phyloP scores from a whole-genome alignment of 768 basidiomycete species.

The Collybiopsis confluens region DNA sequence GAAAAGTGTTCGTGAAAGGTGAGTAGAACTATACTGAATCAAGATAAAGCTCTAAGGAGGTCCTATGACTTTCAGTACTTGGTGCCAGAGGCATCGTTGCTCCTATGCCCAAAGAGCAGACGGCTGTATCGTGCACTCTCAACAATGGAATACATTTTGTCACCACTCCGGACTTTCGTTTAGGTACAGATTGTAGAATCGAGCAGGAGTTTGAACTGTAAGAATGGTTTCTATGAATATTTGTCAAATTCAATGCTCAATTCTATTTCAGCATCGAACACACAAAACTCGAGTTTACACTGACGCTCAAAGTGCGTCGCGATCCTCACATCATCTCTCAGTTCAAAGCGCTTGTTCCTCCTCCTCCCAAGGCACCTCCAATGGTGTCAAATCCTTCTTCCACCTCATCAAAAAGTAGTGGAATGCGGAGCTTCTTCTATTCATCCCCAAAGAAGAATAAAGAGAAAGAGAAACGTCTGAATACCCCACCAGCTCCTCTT shows the following conservation, averaged over 20 bases:
- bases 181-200: constrained; percentile 57
- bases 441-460: constrained; percentile 70
- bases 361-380: constrained; percentile 36
- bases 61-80: constrained; percentile 69
- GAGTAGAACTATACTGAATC: constrained; percentile 20
- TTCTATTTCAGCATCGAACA: constrained; percentile 68
- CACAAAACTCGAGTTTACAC: constrained; percentile 91
- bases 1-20: constrained; percentile 96
- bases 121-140: constrained; percentile 77
- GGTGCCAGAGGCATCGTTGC: constrained; percentile 69
- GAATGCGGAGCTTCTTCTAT: constrained; percentile 73
- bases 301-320: constrained; percentile 81
- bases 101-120: constrained; percentile 74
- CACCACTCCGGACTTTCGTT: constrained; percentile 74
- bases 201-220: constrained; percentile 92
- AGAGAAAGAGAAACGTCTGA: constrained; percentile 36
- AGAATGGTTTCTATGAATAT: constrained; percentile 23
- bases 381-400: constrained; percentile 43
- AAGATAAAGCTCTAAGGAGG: too few species aligned
- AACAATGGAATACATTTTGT: constrained; percentile 98
- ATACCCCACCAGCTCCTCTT: constrained; percentile 32
- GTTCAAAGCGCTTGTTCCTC: constrained; percentile 57
- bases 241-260: background rate
- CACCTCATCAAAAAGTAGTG: constrained; percentile 48
- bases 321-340: constrained; percentile 83